Evolutionary conservation across 2,329 filamentous ascomycete genomes (phyloP).

Genomic region (Apiospora rasikravindrae): DNA sequence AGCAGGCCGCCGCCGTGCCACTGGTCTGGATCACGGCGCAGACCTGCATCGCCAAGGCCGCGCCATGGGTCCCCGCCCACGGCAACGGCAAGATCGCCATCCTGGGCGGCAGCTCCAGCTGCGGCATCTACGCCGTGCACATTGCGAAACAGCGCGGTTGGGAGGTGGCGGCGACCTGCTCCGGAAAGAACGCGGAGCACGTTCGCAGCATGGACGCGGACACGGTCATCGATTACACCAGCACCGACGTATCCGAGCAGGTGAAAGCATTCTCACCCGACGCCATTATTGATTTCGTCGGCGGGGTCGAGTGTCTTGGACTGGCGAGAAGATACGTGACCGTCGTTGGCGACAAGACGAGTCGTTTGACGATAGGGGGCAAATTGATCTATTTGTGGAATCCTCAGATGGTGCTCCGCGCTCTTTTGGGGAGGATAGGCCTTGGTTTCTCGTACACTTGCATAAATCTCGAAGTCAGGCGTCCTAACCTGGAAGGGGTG

Average conservation of each 20-base stretch:
- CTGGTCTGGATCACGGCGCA: conserved; percentile 29
- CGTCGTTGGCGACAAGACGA: conserved; percentile 19
- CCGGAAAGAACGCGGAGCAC: conserved; percentile 27
- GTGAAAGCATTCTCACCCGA: conserved; percentile 9
- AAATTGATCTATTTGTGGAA: conserved; percentile 14
- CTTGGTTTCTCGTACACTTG: conserved; percentile 20
- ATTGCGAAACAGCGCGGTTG: conserved; percentile 29
- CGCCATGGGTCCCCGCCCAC: conserved; percentile 13
- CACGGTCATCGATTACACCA: conserved; percentile 29
- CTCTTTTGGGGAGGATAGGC: conserved; percentile 11
- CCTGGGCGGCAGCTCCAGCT: conserved; percentile 29
- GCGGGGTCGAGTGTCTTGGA: conserved; percentile 19
- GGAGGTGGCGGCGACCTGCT: conserved; percentile 29
- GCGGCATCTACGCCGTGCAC: conserved; percentile 28
- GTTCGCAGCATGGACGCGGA: conserved; percentile 27
- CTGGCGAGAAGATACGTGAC: conserved; percentile 16
- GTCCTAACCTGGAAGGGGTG: not conserved
- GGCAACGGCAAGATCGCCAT: conserved; percentile 21
- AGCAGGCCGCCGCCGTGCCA: conserved; percentile 27
- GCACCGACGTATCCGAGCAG: not conserved
- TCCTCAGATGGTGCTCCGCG: conserved; percentile 1
- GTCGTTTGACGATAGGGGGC: not conserved
- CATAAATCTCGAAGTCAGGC: conserved; percentile 7
- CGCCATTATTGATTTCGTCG: conserved; percentile 21
- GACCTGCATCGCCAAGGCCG: conserved; percentile 25